phyloP scores from a whole-genome alignment of 2,329 filamentous ascomycete species.

The Pestalotiopsis sp. region DNA sequence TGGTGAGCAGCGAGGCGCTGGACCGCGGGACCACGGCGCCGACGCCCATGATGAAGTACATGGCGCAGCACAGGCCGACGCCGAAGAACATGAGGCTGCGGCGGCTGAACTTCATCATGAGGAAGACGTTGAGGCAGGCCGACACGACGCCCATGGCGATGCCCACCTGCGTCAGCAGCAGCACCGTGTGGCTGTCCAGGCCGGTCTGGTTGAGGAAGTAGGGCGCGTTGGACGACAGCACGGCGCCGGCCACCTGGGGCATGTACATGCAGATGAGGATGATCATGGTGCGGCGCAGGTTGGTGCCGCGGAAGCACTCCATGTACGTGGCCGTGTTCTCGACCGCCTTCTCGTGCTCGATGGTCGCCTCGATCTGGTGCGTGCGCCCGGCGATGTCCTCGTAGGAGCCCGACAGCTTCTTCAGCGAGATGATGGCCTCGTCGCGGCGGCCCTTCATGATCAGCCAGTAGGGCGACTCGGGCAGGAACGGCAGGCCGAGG shows the following conservation, averaged over 20 bases:
- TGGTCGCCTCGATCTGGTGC: slow-evolving; percentile 11
- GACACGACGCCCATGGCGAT: slow-evolving; percentile 20
- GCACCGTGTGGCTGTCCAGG: slow-evolving; percentile 16
- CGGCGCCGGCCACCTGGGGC: slow-evolving; percentile 18
- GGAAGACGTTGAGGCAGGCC: slow-evolving; percentile 20
- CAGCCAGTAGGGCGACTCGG: slow-evolving; percentile 38
- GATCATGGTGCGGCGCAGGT: slow-evolving; percentile 20
- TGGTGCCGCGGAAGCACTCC: slow-evolving; percentile 16
- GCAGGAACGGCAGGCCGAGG: slow-evolving; percentile 30
- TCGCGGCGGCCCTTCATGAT: slow-evolving; percentile 29
- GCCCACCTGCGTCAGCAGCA: slow-evolving; percentile 22
- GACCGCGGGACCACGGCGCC: slow-evolving; percentile 18
- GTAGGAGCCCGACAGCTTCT: slow-evolving; percentile 24
- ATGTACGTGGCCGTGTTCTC: neutral
- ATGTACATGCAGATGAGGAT: slow-evolving; percentile 21
- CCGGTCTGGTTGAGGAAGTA: slow-evolving; percentile 27
- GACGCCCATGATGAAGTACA: slow-evolving; percentile 25
- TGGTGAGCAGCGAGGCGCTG: slow-evolving; percentile 16
- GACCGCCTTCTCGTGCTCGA: slow-evolving; percentile 1
- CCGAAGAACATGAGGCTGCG: slow-evolving; percentile 23
- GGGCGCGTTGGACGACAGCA: slow-evolving; percentile 23
- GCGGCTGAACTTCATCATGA: slow-evolving; percentile 22
- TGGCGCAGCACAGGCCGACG: slow-evolving; percentile 16
- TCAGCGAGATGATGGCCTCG: slow-evolving; percentile 33
- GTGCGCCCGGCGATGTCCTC: slow-evolving; percentile 1